Base-by-base conservation (phyloP, 345 rosid genomes). In the Brassica nigra region DNA sequence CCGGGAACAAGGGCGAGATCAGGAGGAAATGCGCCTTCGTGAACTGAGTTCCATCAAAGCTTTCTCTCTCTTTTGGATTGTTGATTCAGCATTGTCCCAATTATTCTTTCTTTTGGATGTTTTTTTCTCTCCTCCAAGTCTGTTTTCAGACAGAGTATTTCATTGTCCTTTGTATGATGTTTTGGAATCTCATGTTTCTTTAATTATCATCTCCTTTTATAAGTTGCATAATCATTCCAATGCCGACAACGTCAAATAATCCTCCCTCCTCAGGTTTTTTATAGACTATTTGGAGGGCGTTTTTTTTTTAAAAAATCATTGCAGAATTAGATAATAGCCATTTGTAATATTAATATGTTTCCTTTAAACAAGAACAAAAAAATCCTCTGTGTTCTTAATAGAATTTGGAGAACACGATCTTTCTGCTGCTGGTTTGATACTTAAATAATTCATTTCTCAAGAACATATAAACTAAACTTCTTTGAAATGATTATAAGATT, bases 1-100 rank as follows among this genome's bases (percentile, higher is more conserved):
- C 90, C 0, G 91, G 89, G 2, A 78, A 34, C 0, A 63, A 69
- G 0, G 92, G 95, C 18, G 89, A 86, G 83, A 88, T 90, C 76
- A 86, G 90, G 81, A 89, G 74, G 54, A 80, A 47, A 57, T 89
- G 85, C 57, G 89, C 83, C 3, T 73, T 76, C 36, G 83, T 82
- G 34, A 81, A 71, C 23, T 73, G 2, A 75, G 23, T 34, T 78
- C 10, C 30, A 20, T 69, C 30, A 33, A 59, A 59, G 4, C n/a
- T 23, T 0, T 72, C 5, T 49, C 29, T 31, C 47, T 52, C 8
- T 37, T 11, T 30, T 15, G 33, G 27, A 16, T 49, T 14, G 23
- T 47, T 33, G 34, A 18, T 58, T 58, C 39, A 31, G 23, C 47
- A 4, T 0, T 49, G 34, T 64, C 49, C 66, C 57, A 12, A 2